Percentiles rank a stretch among this genome's conserved stretches.
Conservation (phyloP, 371 early-diverging fungal genomes). For the Rhizomucor miehei region DNA sequence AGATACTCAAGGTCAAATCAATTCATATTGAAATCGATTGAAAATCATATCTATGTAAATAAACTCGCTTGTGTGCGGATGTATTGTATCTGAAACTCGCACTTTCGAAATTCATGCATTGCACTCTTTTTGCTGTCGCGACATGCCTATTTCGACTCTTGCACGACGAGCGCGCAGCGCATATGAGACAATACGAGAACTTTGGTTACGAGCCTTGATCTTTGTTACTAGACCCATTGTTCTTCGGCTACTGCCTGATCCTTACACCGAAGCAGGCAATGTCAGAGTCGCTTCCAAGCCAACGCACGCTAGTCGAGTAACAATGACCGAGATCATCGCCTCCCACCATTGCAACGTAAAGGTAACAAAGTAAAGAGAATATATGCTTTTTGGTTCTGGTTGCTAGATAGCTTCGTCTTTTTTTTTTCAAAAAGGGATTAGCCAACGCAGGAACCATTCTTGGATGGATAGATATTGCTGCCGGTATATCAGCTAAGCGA, state of each 20-base stretch:
- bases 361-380: slow-evolving; percentile 18
- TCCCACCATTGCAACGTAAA: slow-evolving; percentile 44
- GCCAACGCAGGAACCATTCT: slow-evolving; percentile 62
- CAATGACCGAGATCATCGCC: slow-evolving; percentile 53
- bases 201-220: slow-evolving; percentile 31
- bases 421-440: slow-evolving; percentile 35
- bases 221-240: slow-evolving; percentile 35
- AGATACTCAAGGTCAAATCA: no score
- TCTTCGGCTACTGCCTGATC: slow-evolving; percentile 40
- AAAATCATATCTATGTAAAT: no score
- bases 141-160: no score
- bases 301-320: slow-evolving; percentile 37
- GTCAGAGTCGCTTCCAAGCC: slow-evolving; percentile 34
- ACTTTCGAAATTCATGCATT: no score
- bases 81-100: no score
- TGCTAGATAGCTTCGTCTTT: not conserved
- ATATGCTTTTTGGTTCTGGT: no score
- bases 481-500: slow-evolving; percentile 68
- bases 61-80: no score
- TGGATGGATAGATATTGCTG: slow-evolving; percentile 74
- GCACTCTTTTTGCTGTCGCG: no score
- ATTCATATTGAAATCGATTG: no score
- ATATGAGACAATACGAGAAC: slow-evolving; percentile 11
- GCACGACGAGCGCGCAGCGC: not conserved
- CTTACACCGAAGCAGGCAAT: slow-evolving; percentile 42